Evolutionary conservation across 2,329 filamentous ascomycete genomes (phyloP).

Genomic region (Hirsutella thompsonii): DNA sequence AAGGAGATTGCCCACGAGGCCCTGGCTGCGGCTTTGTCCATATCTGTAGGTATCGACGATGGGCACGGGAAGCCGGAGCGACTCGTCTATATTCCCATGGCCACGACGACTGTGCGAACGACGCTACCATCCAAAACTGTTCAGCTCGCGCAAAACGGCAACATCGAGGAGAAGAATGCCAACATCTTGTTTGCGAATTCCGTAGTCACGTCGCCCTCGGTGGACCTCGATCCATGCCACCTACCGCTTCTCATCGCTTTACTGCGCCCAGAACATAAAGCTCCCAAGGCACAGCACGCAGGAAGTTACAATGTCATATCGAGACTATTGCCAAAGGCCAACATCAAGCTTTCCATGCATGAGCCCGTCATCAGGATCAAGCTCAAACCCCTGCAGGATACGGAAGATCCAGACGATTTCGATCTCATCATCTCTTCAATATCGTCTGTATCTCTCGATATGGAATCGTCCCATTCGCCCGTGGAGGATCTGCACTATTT

Average conservation of each 20-base stretch:
- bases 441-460: conserved; percentile 82
- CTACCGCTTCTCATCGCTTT: conserved; percentile 74
- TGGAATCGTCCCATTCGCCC: conserved; percentile 89
- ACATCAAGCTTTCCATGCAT: conserved; percentile 90
- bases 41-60: conserved; percentile 84
- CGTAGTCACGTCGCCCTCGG: conserved; percentile 87
- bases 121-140: conserved; percentile 92
- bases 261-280: conserved; percentile 41
- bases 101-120: conserved; percentile 86
- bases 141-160: conserved; percentile 59
- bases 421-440: conserved; percentile 92
- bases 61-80: conserved; percentile 77
- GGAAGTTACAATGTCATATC: conserved; percentile 63
- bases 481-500: conserved; percentile 80
- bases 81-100: conserved; percentile 90
- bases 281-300: conserved; percentile 22
- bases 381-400: conserved; percentile 61
- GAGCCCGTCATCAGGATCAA: conserved; percentile 89
- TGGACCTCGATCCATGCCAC: conserved; percentile 87
- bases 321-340: conserved; percentile 84
- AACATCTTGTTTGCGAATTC: conserved; percentile 96
- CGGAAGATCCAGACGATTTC: conserved; percentile 62
- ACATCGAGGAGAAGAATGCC: conserved; percentile 72
- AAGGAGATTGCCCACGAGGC: conserved; percentile 93
- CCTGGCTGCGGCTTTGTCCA: conserved; percentile 78